A percentile compares a stretch with the other conserved stretches of the same genome.
phyloP scores from a whole-genome alignment of 768 basidiomycete species.

The Porphyrellus cyaneotinctus region DNA sequence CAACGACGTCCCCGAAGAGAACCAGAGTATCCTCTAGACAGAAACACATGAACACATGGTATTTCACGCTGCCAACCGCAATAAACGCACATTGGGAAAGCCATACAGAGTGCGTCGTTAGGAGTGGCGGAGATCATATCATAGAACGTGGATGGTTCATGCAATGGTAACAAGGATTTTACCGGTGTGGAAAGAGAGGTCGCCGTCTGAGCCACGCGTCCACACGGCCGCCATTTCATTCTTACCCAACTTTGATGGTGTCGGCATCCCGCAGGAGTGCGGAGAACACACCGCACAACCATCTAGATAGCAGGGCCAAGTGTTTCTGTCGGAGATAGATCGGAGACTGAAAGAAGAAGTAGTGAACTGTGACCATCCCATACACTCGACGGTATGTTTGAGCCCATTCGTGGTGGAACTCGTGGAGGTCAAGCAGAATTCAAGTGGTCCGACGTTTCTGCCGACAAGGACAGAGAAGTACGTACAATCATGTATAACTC shows the following conservation, averaged over 20 bases:
- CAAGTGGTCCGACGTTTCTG: slow-evolving; percentile 87
- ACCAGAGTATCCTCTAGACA: too few species aligned
- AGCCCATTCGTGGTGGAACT: slow-evolving; percentile 84
- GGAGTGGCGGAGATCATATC: slow-evolving; percentile 3
- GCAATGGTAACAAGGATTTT: not conserved
- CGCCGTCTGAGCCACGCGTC: slow-evolving; percentile 7
- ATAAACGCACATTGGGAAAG: not conserved
- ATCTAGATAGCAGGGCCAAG: slow-evolving; percentile 14
- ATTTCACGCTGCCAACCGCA: not conserved
- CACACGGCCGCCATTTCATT: not conserved
- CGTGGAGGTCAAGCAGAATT: slow-evolving; percentile 89
- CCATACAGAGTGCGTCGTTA: not conserved
- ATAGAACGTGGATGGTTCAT: slow-evolving; percentile 2
- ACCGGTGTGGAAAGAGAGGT: not conserved
- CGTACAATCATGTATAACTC: slow-evolving; percentile 5
- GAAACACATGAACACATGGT: too few species aligned
- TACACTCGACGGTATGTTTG: slow-evolving; percentile 47
- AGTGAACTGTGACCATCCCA: not conserved
- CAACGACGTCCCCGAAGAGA: not conserved
- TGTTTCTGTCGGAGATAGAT: slow-evolving; percentile 21
- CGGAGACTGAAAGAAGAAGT: slow-evolving; percentile 12
- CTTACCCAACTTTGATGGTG: slow-evolving; percentile 9
- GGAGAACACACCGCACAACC: slow-evolving; percentile 14
- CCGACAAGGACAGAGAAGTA: slow-evolving; percentile 92
- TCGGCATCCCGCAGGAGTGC: slow-evolving; percentile 20